Conservation (phyloP, 805 yeast species). For the Spathaspora sp. region DNA sequence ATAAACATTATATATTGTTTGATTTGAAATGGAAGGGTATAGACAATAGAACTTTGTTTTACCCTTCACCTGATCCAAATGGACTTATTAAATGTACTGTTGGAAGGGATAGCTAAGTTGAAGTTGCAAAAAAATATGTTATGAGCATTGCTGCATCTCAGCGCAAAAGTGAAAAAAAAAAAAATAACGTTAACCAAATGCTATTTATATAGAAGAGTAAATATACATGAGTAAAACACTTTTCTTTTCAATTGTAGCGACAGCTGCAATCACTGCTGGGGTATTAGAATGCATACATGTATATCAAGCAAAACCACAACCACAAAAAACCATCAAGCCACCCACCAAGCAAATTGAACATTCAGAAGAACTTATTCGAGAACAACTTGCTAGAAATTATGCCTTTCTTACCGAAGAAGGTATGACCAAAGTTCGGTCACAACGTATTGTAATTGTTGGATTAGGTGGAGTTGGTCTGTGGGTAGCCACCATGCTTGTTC, state of each 20-base stretch:
- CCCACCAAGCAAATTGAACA: constrained; percentile 12
- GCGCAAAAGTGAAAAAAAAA: constrained; percentile 1
- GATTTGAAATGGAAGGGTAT: constrained; percentile 84
- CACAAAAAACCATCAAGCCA: background rate
- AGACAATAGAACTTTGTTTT: constrained; percentile 79
- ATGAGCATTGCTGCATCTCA: background rate
- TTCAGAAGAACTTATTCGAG: constrained; percentile 72
- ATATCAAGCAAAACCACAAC: constrained; percentile 10
- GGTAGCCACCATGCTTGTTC: constrained; percentile 85
- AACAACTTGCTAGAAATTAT: constrained; percentile 90
- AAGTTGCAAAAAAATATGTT: constrained; percentile 1
- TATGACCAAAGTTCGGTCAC: constrained; percentile 63
- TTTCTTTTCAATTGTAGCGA: constrained; percentile 18
- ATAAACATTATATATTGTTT: constrained; percentile 84
- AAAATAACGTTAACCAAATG: background rate
- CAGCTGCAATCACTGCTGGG: constrained; percentile 32
- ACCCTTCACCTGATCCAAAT: constrained; percentile 90
- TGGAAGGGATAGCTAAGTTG: constrained; percentile 45
- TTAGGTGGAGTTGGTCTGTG: constrained; percentile 99
- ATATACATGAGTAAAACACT: constrained; percentile 7
- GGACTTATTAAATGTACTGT: constrained; percentile 89
- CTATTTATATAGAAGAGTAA: background rate
- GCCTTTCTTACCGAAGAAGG: constrained; percentile 91
- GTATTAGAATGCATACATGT: constrained; percentile 33
- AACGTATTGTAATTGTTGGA: constrained; percentile 78